phyloP scores from a whole-genome alignment of 371 early-diverging fungal species.

The Actinomortierella ambigua region DNA sequence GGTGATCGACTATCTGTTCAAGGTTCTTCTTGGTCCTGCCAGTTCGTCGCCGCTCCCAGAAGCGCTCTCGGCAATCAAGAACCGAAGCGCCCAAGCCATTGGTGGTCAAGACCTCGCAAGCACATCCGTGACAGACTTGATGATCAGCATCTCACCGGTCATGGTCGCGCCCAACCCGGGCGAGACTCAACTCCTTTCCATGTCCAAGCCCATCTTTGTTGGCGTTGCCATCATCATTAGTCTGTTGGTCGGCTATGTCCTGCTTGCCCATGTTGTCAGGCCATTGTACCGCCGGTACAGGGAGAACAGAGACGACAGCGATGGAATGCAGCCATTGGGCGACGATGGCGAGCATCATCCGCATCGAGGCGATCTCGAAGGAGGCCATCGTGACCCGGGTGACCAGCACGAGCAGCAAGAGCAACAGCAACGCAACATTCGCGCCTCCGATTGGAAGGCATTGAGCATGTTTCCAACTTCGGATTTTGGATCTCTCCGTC shows the following conservation, averaged over 20 bases:
- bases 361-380: too few relatives aligned
- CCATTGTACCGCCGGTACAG: constrained; percentile 5
- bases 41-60: constrained; percentile 12
- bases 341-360: too few relatives aligned
- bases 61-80: constrained; percentile 13
- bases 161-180: neutral
- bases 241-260: constrained; percentile 12
- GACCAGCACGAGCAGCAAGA: too few relatives aligned
- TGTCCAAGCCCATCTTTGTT: constrained; percentile 30
- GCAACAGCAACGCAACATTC: too few relatives aligned
- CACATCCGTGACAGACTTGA: constrained; percentile 19
- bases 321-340: neutral
- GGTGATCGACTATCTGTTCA: constrained; percentile 20
- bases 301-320: neutral
- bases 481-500: too few relatives aligned
- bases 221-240: constrained; percentile 11
- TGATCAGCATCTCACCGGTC: constrained; percentile 34
- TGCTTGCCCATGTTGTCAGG: constrained; percentile 18
- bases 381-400: too few relatives aligned
- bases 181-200: constrained; percentile 12
- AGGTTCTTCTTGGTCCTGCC: constrained; percentile 23
- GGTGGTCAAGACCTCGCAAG: neutral
- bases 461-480: too few relatives aligned
- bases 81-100: neutral
- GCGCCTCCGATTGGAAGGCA: too few relatives aligned